Evolutionary conservation across 1,284 basidiomycete species (phyloP), one percentile per base, ranked within the genome.

Genomic region (Boletus albobrunnescens): DNA sequence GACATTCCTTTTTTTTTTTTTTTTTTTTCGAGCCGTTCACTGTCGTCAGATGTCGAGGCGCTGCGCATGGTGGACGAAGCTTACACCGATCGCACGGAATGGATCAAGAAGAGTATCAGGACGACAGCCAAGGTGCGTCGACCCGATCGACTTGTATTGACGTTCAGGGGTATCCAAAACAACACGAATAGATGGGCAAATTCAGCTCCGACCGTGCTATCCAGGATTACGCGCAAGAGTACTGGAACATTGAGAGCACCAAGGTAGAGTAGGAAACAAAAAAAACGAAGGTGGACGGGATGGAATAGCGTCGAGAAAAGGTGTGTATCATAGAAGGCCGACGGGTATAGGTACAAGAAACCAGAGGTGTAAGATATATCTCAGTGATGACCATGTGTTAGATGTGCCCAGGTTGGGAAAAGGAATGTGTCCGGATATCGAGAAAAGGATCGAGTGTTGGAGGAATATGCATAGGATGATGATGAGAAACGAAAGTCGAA

Each of bases 141-240:
- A 49, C 12, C 16, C 17, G 23, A 36, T 31, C 28, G 35, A 44
- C 38, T 36, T 43, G 31, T 22, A 49, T 47, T 27, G 16, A 30
- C 28, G 19, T 31, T 24, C 35, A 23, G 13, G 47, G 53, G 59
- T 56, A 47, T 56, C 37, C 32, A 37, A 33, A 33, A 49, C 40
- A 31, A 28, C 26, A 47, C 27, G 61, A 24, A 55, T 64, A 89
- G 81, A 95, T 94, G 92, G 92, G 91, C 67, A 92, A 93, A 65
- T 95, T 95, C 74, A 91, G 89, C 66, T 91, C 88, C 35, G 93
- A 95, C 65, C 80, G 93, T 47, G 89, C 90, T 3, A 93, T 94
- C 60, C 81, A 84, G 58, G 88, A 91, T 65, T 94, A 94, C 58
- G 91, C 91, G 2, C 81, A 89, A 68, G 83, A 81, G 57, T 86